Conservation (phyloP, 352 stramenopile species). For the Pythium scleroteichum region DNA sequence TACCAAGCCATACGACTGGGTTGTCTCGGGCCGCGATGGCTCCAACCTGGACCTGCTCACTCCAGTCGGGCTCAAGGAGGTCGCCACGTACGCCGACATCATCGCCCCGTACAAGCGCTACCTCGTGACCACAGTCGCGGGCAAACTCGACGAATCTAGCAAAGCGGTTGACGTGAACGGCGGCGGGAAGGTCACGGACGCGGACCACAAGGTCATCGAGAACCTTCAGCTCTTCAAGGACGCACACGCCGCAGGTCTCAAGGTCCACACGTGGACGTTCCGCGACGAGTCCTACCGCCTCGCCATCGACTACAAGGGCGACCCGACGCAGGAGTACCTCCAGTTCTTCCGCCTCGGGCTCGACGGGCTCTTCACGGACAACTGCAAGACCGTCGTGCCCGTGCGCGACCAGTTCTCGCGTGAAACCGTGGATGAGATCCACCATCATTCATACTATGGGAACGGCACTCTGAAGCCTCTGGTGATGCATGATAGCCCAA, state of each 20-base stretch:
- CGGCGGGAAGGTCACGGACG: conserved; percentile 58
- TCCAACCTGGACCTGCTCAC: conserved; percentile 60
- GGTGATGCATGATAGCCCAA: conserved; percentile 5
- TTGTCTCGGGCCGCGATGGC: conserved; percentile 47
- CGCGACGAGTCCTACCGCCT: conserved; percentile 67
- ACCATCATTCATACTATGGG: conserved; percentile 14
- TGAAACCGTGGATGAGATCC: background rate
- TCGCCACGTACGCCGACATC: conserved; percentile 63
- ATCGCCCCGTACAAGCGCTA: conserved; percentile 87
- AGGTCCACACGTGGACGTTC: conserved; percentile 69
- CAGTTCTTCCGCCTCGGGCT: conserved; percentile 64
- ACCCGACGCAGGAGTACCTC: conserved; percentile 62
- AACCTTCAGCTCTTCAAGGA: conserved; percentile 49
- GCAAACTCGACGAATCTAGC: conserved; percentile 42
- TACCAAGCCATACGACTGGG: conserved; percentile 74
- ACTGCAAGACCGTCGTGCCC: conserved; percentile 31
- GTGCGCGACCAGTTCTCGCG: conserved; percentile 24
- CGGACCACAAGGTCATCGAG: conserved; percentile 54
- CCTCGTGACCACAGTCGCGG: conserved; percentile 52
- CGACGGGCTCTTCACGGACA: conserved; percentile 59
- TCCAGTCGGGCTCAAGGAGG: conserved; percentile 54
- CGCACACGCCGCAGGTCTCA: conserved; percentile 52
- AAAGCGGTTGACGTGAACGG: conserved; percentile 61
- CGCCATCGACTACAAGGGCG: conserved; percentile 60
- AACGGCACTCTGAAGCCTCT: conserved; percentile 4